phyloP scores from a whole-genome alignment of 495 filamentous ascomycete genomes.

The Parachaetomium inaequale region DNA sequence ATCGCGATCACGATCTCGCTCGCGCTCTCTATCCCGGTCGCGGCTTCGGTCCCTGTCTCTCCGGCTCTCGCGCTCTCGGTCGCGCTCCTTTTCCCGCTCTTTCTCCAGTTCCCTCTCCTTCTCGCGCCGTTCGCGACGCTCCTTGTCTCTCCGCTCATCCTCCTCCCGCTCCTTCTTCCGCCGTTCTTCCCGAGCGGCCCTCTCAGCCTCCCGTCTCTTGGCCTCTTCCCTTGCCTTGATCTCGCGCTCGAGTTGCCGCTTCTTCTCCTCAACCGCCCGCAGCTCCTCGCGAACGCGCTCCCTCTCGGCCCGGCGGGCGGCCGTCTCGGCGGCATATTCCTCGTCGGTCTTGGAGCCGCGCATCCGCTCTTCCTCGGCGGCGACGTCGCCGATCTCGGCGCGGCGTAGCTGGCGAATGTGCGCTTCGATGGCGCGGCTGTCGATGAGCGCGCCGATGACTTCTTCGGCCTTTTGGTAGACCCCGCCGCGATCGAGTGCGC shows the following conservation, averaged over 20 bases:
- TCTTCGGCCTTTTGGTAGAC: conserved; percentile 72
- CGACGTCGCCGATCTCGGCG: conserved; percentile 70
- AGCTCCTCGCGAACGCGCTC: conserved; percentile 63
- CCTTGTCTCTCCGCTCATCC: conserved; percentile 57
- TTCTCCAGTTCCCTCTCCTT: conserved; percentile 55
- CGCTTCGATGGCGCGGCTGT: conserved; percentile 60
- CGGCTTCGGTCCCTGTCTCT: conserved; percentile 34
- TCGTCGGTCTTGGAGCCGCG: conserved; percentile 77
- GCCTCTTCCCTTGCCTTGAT: conserved; percentile 57
- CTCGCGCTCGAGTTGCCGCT: conserved; percentile 58
- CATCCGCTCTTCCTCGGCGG: conserved; percentile 61
- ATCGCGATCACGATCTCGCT: conserved; percentile 22
- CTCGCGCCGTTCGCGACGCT: conserved; percentile 55
- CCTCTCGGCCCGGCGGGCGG: conserved; percentile 60
- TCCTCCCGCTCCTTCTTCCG: conserved; percentile 52
- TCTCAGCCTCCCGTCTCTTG: conserved; percentile 58
- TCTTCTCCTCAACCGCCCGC: conserved; percentile 63
- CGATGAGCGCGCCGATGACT: conserved; percentile 64
- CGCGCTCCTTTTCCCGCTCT: conserved; percentile 50
- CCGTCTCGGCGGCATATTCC: conserved; percentile 71
- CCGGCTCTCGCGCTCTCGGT: conserved; percentile 35
- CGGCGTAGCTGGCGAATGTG: conserved; percentile 66
- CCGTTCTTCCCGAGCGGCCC: conserved; percentile 56
- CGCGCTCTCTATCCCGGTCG: conserved; percentile 32
- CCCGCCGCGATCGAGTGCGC: conserved; percentile 75